Evolutionary conservation across 495 filamentous ascomycete species (phyloP), one percentile per base, ranked within the genome.

Genomic region (Lophiotrema nucula): DNA sequence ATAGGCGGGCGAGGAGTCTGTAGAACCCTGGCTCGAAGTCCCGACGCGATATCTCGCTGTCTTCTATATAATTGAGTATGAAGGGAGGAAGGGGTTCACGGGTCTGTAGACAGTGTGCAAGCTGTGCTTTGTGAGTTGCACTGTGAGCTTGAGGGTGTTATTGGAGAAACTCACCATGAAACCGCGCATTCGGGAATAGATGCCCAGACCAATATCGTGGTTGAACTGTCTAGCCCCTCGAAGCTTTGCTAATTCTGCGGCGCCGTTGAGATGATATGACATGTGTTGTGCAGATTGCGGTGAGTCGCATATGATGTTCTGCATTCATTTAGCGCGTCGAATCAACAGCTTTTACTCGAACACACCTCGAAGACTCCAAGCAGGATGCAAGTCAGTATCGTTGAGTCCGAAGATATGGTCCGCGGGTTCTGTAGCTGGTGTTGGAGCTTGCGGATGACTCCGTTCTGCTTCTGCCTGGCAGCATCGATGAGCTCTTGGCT

Each of bases 11-110:
- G 13, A 57, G 39, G 18, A 57, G 33, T 26, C 18, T 48, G 27
- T 37, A 48, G 19, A 57, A 57, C 5, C 15, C 28, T 10, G 54
- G 43, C 4, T 57, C 44, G 38, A 28, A 57, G 15, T 57, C 54
- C 19, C 23, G 28, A 26, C 47, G 25, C 21, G 42, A 13, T 11
- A 56, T 22, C 16, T 47, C 44, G 21, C 49, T 45, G 33, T 49
- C 24, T 1, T 42, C 54, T 4, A 57, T 28, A 23, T 28, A 57
- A 12, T 41, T 16, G 2, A 42, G 23, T 12, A 53, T 19, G 16
- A 44, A 53, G 5, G 12, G 5, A 4, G 54, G 54, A 22, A 57
- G 31, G 22, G 54, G 54, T 11, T 57, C 44, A 23, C 54, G 44
- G 8, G 44, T 35, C 24, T 49, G 54, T 4, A 57, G n/a, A 25